phyloP scores from a whole-genome alignment of 2,329 filamentous ascomycete species.

The Pseudogymnoascus sp. region DNA sequence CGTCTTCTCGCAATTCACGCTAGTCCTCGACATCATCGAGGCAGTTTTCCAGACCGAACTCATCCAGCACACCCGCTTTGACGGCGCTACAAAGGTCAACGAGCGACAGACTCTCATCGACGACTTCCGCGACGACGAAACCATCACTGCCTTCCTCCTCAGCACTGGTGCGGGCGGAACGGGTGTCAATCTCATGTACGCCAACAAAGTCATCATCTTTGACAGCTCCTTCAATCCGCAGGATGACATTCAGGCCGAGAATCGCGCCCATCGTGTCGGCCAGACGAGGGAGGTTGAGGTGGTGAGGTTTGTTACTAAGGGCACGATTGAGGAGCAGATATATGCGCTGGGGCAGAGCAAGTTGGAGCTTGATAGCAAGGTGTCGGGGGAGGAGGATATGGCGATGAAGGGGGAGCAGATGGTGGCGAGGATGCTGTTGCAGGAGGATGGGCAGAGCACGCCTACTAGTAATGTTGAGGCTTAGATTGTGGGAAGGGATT shows the following conservation, averaged over 20 bases:
- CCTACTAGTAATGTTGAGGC: background rate
- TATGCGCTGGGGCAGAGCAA: constrained; percentile 88
- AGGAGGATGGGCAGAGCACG: background rate
- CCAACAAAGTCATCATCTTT: constrained; percentile 97
- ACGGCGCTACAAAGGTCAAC: constrained; percentile 73
- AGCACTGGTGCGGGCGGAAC: constrained; percentile 94
- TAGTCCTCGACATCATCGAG: constrained; percentile 83
- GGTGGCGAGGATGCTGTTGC: constrained; percentile 40
- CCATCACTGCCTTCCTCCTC: constrained; percentile 84
- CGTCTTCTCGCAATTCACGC: constrained; percentile 89
- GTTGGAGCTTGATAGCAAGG: constrained; percentile 73
- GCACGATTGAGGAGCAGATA: constrained; percentile 89
- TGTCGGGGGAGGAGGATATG: constrained; percentile 48
- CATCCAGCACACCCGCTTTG: constrained; percentile 76
- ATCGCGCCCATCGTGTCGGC: constrained; percentile 88
- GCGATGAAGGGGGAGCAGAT: constrained; percentile 42
- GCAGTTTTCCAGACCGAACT: constrained; percentile 66
- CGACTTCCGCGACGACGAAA: constrained; percentile 66
- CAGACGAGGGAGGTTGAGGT: constrained; percentile 89
- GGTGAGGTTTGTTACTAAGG: constrained; percentile 69
- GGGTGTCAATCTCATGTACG: constrained; percentile 89
- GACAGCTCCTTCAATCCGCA: constrained; percentile 97
- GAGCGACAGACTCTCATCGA: constrained; percentile 84
- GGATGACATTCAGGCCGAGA: constrained; percentile 96
- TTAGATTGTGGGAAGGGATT: background rate